Evolutionary conservation across 495 filamentous ascomycete species (phyloP).

Genomic region (Cercophora newfieldiana): DNA sequence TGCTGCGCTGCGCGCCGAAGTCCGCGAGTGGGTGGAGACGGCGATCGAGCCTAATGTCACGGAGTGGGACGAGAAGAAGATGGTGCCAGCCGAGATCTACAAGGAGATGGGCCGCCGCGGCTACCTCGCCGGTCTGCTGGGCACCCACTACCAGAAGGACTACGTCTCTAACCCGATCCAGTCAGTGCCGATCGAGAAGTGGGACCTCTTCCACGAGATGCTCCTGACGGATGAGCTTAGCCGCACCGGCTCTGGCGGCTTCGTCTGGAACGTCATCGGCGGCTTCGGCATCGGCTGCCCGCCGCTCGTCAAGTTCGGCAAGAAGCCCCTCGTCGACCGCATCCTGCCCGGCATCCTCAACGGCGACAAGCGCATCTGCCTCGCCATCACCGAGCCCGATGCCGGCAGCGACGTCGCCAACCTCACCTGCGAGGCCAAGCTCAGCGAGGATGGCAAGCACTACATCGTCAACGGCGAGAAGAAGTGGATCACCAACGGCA

Average conservation of each 20-base stretch:
- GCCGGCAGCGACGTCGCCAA: conserved; percentile 82
- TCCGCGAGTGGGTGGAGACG: conserved; percentile 86
- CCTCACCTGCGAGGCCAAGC: conserved; percentile 90
- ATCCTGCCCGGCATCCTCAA: conserved; percentile 74
- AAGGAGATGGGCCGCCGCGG: conserved; percentile 92
- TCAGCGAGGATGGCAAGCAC: conserved; percentile 91
- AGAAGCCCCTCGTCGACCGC: conserved; percentile 81
- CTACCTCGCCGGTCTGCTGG: conserved; percentile 87
- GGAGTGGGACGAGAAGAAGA: conserved; percentile 95
- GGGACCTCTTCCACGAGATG: conserved; percentile 98
- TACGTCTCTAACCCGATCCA: conserved; percentile 68
- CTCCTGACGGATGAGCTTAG: conserved; percentile 91
- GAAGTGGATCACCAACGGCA: conserved; percentile 99
- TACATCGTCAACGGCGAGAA: conserved; percentile 99
- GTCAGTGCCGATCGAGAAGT: conserved; percentile 80
- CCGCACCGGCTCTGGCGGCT: conserved; percentile 82
- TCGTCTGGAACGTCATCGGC: conserved; percentile 98
- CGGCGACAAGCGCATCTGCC: conserved; percentile 93
- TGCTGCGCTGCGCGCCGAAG: conserved; percentile 82
- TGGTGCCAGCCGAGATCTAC: conserved; percentile 84
- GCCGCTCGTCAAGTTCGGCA: conserved; percentile 88
- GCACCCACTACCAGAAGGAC: conserved; percentile 74
- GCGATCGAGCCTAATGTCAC: conserved; percentile 89
- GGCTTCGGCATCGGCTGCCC: conserved; percentile 94
- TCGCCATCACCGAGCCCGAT: conserved; percentile 58